Evolutionary conservation across 352 stramenopile species (phyloP), one percentile per base, ranked within the genome.

Genomic region (Pythium aquatile): DNA sequence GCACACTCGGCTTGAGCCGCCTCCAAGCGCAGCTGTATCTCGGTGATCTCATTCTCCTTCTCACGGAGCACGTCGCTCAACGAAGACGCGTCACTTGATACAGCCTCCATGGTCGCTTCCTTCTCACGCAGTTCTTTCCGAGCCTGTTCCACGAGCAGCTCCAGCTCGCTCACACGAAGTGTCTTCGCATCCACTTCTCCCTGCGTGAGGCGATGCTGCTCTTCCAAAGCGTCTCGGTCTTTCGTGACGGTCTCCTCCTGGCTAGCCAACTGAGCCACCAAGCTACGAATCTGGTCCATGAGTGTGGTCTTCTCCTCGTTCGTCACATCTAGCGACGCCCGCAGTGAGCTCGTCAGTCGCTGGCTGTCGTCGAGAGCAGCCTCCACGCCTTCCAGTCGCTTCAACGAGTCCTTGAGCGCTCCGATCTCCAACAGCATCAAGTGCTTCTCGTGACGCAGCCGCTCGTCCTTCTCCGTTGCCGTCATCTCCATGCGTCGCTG

Each of bases 351-450:
- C 5, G 63, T 53, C 20, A 58, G 55, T 17, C 55, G 49, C 11
- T 69, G 66, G 10, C 48, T 68, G 2, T 59, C 47, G 2, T 16
- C 35, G 11, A 83, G 61, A 0, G 70, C 68, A 26, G 44, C 32
- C 54, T 87, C 75, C 20, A 87, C 63, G 2, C 64, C 68, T 62
- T 85, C 73, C 1, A 82, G 65, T 11, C 85, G 68, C 1, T 48
- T 61, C 49, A 85, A 55, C n/a, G 60, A 72, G 5, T 85, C 78
- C 24, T 77, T 83, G 1, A 72, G 51, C 5, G 78, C 69, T 0
- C 63, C 68, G 7, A 90, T 52, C 46, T 90, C 78, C 9, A 85
- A 58, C 46, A 72, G 56, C 16, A 87, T 65, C 35, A 87, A 42
- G 14, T 85, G 68, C 48, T 74, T 79, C 52, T 88, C 79, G 1